Evolutionary conservation across 2,329 filamentous ascomycete genomes (phyloP).

Genomic region (Cercospora sp.): DNA sequence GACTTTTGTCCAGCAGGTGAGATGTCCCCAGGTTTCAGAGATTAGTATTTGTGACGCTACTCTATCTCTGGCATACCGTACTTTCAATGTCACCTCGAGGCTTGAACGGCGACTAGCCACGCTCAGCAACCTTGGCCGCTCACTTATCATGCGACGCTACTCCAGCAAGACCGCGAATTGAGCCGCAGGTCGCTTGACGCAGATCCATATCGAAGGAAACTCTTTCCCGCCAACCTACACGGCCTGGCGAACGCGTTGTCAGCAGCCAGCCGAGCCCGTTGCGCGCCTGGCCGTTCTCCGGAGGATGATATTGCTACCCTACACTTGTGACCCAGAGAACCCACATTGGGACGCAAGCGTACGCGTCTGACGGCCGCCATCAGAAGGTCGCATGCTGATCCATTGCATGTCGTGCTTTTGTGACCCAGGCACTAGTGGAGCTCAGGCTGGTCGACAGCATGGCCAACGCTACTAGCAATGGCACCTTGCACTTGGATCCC

Average conservation of each 20-base stretch:
- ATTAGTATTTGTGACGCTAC: neutral
- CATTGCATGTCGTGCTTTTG: neutral
- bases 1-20: constrained; percentile 3
- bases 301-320: constrained; percentile 14
- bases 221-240: neutral
- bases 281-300: neutral
- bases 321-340: neutral
- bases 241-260: neutral
- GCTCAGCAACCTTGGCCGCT: constrained; percentile 9
- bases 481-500: constrained; percentile 45
- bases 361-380: neutral
- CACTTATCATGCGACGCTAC: constrained; percentile 5
- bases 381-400: neutral
- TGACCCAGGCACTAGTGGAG: constrained; percentile 5
- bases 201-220: neutral
- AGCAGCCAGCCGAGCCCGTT: neutral
- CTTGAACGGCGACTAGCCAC: constrained; percentile 6
- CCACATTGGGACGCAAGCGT: neutral
- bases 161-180: neutral
- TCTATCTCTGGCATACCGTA: neutral
- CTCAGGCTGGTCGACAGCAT: constrained; percentile 10
- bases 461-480: constrained; percentile 33
- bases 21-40: neutral
- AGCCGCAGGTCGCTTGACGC: neutral
- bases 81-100: constrained; percentile 5